These are phyloP conservation scores for Acacia crassicarpa DNA, from an alignment of 306 rosid genomes.

Conservation along the genomic window DNA sequence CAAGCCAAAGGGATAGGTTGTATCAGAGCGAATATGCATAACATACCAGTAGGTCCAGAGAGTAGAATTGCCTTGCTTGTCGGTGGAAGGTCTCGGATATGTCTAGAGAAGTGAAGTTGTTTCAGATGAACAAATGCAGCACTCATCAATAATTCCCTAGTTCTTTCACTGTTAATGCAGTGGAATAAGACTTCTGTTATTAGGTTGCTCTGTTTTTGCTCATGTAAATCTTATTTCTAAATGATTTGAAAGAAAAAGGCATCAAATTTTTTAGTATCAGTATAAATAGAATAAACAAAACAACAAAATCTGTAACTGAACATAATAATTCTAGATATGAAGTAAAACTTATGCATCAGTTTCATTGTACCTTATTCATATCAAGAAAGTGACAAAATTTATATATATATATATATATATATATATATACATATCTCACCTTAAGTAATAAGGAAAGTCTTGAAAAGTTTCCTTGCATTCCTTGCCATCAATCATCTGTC, in stretches of 20 bases:
- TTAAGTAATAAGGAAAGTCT: constrained; percentile 80
- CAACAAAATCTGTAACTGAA: too few species aligned
- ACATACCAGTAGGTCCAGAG: constrained; percentile 81
- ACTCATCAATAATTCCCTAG: constrained; percentile 64
- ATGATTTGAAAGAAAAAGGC: too few species aligned
- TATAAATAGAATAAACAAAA: too few species aligned
- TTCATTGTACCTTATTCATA: too few species aligned
- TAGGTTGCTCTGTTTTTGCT: background rate
- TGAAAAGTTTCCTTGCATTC: constrained; percentile 58
- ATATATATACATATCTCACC: constrained; percentile 40
- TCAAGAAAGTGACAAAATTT: too few species aligned
- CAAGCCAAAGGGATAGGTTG: too few species aligned
- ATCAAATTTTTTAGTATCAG: too few species aligned
- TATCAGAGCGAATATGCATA: background rate
- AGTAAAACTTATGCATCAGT: too few species aligned
- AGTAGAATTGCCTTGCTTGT: constrained; percentile 87
- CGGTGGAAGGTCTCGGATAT: constrained; percentile 83
- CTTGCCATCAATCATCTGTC: constrained; percentile 60
- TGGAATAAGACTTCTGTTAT: constrained; percentile 10
- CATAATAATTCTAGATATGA: too few species aligned
- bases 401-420: too few species aligned
- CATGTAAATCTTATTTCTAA: background rate
- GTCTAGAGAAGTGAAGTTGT: constrained; percentile 56
- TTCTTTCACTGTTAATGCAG: constrained; percentile 56
- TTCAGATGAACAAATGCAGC: constrained; percentile 82